Conservation (phyloP, 768 basidiomycete genomes). For the Tricholoma terreum region DNA sequence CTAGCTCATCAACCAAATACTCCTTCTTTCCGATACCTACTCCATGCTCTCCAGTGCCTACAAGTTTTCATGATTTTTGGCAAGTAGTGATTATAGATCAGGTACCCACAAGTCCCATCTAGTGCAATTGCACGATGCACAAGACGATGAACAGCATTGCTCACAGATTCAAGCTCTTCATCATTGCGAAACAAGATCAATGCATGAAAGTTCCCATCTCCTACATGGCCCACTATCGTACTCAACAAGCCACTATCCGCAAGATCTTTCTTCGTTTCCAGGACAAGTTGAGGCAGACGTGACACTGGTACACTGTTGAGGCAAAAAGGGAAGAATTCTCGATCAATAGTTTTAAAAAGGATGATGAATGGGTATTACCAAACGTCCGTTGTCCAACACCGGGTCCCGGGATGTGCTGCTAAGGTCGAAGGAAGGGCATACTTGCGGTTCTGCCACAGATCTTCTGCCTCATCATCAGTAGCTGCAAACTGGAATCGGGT, state of each 20-base stretch:
- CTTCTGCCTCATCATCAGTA: slow-evolving; percentile 70
- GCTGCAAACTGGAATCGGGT: slow-evolving; percentile 68
- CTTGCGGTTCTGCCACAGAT: slow-evolving; percentile 84
- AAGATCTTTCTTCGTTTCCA: slow-evolving; percentile 80
- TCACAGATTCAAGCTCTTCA: slow-evolving; percentile 51
- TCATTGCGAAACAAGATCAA: slow-evolving; percentile 59
- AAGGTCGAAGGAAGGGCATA: slow-evolving; percentile 74
- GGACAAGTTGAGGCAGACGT: slow-evolving; percentile 62
- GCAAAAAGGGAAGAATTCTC: background rate
- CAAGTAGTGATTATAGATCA: background rate
- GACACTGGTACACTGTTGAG: slow-evolving; percentile 62
- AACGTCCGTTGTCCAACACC: slow-evolving; percentile 87
- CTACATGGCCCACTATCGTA: slow-evolving; percentile 82
- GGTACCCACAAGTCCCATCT: slow-evolving; percentile 69
- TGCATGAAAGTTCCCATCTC: slow-evolving; percentile 63
- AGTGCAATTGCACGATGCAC: slow-evolving; percentile 68
- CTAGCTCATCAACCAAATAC: slow-evolving; percentile 82
- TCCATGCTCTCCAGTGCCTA: slow-evolving; percentile 85
- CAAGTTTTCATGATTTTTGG: background rate
- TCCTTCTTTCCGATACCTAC: slow-evolving; percentile 85
- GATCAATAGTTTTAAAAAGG: background rate
- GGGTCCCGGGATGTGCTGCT: slow-evolving; percentile 57
- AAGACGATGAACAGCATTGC: slow-evolving; percentile 64
- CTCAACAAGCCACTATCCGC: slow-evolving; percentile 49
- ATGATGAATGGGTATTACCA: slow-evolving; percentile 47